Evolutionary conservation across 2,329 filamentous ascomycete genomes (phyloP), one percentile per base, ranked within the genome.

Genomic region (Kalmusia sp.): DNA sequence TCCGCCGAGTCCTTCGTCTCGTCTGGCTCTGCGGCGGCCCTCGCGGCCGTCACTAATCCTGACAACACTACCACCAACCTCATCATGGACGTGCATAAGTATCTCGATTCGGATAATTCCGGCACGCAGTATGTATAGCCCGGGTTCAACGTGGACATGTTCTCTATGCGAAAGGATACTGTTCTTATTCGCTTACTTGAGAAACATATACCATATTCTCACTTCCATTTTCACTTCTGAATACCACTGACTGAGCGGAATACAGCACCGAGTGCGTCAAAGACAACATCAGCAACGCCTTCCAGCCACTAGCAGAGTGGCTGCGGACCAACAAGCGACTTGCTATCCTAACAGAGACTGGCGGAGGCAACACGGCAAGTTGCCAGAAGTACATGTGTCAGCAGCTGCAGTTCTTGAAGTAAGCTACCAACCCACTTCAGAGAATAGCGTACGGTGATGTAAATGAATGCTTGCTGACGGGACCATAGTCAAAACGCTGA

Each of bases 11-110:
- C 55, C 1, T 72, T 69, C 41, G 59, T 67, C 3, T 51, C 45
- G 17, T 58, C 59, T 17, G 67, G 64, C 11, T 67, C 60, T 22
- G 66, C 79, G 0, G 80, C 78, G 1, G 80, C 80, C 3, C 72
- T 89, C 7, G 65, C 77, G 15, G 77, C 69, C 3, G 78, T 89
- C 25, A 83, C 74, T 41, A 87, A 89, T 64, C 83, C 80, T 0
- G 84, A 87, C 59, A 83, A 83, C 2, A 76, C 73, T n/a, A 84
- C 76, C 1, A 78, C 81, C 47, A 80, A 80, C 46, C 71, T 89
- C n/a, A 71, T 77, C 63, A 76, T 77, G 58, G 75, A 78, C 37
- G 72, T 77, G 2, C 75, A 79, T 65, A 66, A 73, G 45, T 78
- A 79, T 57, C 68, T 77, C 12, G 76, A 79, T 56, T 63, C 59